Evolutionary conservation across 768 basidiomycete species (phyloP).

Genomic region (Auricularia cornea): DNA sequence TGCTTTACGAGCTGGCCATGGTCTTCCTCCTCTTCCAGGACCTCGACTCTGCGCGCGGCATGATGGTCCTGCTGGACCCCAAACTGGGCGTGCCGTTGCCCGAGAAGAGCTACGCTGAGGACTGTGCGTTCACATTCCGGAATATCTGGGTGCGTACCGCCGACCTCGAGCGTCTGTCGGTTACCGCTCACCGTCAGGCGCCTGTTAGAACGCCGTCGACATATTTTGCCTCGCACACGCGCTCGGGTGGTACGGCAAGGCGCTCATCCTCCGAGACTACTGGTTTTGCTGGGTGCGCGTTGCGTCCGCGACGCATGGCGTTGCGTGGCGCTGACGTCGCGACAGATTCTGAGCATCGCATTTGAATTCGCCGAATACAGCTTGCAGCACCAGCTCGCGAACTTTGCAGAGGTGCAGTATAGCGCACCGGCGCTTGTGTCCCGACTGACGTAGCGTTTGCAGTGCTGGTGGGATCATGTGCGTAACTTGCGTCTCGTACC

Average conservation of each 20-base stretch:
- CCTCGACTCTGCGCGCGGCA: conserved; percentile 59
- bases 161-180: neutral
- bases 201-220: conserved; percentile 61
- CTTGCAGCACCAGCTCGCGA: conserved; percentile 78
- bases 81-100: conserved; percentile 62
- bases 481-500: conserved; percentile 21
- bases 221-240: conserved; percentile 83
- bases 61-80: conserved; percentile 76
- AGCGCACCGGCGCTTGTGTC: neutral
- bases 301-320: neutral
- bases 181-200: neutral
- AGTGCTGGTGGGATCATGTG: conserved; percentile 96
- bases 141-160: conserved; percentile 55
- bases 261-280: conserved; percentile 81
- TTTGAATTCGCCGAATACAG: conserved; percentile 88
- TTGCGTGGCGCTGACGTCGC: conserved; percentile 1
- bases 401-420: conserved; percentile 66
- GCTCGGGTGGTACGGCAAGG: conserved; percentile 87
- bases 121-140: conserved; percentile 53
- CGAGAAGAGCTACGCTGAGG: conserved; percentile 81
- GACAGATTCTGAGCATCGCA: conserved; percentile 74
- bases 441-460: conserved; percentile 9
- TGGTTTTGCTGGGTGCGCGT: conserved; percentile 84
- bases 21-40: conserved; percentile 87
- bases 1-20: conserved; percentile 73